Evolutionary conservation across 768 basidiomycete species (phyloP).

Genomic region (Termitomyces sp.): DNA sequence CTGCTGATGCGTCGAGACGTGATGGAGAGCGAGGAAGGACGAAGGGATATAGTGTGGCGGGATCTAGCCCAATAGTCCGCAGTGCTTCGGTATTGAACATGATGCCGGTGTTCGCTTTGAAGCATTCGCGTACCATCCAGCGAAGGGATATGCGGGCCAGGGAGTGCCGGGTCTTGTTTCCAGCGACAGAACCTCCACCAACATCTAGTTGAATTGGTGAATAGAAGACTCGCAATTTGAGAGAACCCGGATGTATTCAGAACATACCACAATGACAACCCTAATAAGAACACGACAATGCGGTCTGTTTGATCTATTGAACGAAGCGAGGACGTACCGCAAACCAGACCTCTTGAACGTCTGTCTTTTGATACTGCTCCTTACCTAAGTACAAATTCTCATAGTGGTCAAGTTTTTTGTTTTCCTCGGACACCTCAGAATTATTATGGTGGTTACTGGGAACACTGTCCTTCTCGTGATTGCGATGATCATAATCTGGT

Average conservation of each 20-base stretch:
- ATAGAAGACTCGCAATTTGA: not conserved
- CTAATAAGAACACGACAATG: slow-evolving; percentile 12
- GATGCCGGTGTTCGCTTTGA: slow-evolving; percentile 54
- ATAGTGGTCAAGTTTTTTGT: slow-evolving; percentile 22
- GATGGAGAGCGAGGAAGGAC: slow-evolving; percentile 31
- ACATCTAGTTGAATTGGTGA: slow-evolving; percentile 34
- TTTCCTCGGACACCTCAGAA: slow-evolving; percentile 4
- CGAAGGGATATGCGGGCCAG: slow-evolving; percentile 54
- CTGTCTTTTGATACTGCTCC: slow-evolving; percentile 17
- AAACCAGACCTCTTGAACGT: slow-evolving; percentile 71
- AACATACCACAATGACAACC: slow-evolving; percentile 44
- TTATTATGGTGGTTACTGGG: not conserved
- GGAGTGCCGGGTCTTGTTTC: slow-evolving; percentile 36
- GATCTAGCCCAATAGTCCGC: slow-evolving; percentile 40
- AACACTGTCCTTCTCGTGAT: not conserved
- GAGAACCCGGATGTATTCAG: not conserved
- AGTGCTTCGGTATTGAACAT: slow-evolving; percentile 50
- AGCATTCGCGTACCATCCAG: slow-evolving; percentile 73
- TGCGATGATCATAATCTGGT: not conserved
- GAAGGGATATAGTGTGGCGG: slow-evolving; percentile 31
- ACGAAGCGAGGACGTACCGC: slow-evolving; percentile 28
- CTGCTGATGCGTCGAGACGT: slow-evolving; percentile 13
- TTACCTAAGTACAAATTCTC: slow-evolving; percentile 31
- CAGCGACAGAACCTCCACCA: slow-evolving; percentile 52
- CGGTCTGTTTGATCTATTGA: not conserved